Base-by-base conservation (phyloP, 495 filamentous ascomycete species). In the Pyrenopolyporus hunteri region DNA sequence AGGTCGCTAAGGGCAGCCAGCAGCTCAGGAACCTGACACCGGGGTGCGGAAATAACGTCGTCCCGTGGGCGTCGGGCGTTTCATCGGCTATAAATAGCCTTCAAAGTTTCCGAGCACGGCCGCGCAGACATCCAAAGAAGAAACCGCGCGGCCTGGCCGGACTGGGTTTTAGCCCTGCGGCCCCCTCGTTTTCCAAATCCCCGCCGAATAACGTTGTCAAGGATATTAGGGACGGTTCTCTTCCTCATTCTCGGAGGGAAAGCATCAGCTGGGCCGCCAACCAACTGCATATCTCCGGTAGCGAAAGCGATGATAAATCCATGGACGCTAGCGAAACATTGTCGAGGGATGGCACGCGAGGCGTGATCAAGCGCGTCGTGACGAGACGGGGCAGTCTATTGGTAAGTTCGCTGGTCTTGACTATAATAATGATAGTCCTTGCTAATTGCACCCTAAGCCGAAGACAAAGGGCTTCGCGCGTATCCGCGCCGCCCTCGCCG, bases 381-480 rank as follows among this genome's bases (percentile, higher is more conserved):
- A 96, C 92, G 16, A 81, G 94, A 25, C 81, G 93, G 51, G 88
- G 93, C 2, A 98, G 92, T 71, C 78, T 98, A 63, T 74, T 98
- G 74, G 92, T 93, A 82, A 69, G 87, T 74, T 29, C 20, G 4
- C 9, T 46, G 36, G 35, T 52, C 17, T n/a, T 19, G 7, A 47
- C 25, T 14, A 14, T 49, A 44, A n/a, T 56, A 54, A 25, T 11
- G 39, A 8, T 39, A 2, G 17, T 17, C 13, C 10, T 66, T 46
- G 20, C 32, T 35, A 33, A 47, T 47, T 45, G 23, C 47, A 4
- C 20, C 17, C 57, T 33, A 39, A 80, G 89, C 94, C 94, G 11
- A 99, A 99, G 77, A 91, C 93, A 0, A 96, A 96, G 76, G 89
- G 85, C 0, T 98, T 98, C 73, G 91, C 93, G 1, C 88, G 94